phyloP scores from a whole-genome alignment of 306 rosid genomes.

The Cucurbita maxima region DNA sequence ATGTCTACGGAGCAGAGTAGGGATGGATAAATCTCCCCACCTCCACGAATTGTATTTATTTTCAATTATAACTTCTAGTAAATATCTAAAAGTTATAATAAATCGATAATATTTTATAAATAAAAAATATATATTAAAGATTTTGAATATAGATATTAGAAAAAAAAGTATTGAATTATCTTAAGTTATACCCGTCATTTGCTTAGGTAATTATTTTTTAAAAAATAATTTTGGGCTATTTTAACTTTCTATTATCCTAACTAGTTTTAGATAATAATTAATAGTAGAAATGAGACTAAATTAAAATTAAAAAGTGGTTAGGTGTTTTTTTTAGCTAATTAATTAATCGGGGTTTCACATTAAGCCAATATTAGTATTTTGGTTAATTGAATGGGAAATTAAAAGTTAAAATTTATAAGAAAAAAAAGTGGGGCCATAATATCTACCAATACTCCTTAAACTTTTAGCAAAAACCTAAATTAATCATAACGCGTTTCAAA shows the following conservation, averaged over 20 bases:
- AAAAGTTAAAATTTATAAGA: neutral
- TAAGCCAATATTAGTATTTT: neutral
- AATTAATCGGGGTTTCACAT: neutral
- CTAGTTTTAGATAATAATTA: neutral
- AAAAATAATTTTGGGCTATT: too few relatives aligned
- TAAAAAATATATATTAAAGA: too few relatives aligned
- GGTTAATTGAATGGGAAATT: neutral
- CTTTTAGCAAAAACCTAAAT: neutral
- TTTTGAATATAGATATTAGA: too few relatives aligned
- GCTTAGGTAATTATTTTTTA: too few relatives aligned
- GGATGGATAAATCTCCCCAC: too few relatives aligned
- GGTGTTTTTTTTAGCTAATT: neutral
- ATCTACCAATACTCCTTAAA: neutral
- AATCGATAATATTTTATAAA: too few relatives aligned
- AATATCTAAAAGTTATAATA: too few relatives aligned
- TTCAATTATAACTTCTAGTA: too few relatives aligned
- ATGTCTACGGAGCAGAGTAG: too few relatives aligned
- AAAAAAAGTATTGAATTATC: too few relatives aligned
- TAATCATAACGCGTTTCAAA: neutral
- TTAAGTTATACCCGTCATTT: too few relatives aligned
- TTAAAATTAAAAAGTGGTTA: neutral
- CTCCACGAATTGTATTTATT: too few relatives aligned
- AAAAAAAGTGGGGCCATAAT: neutral
- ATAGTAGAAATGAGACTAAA: neutral
- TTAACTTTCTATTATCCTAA: neutral